Conservation (phyloP, 306 rosid genomes). For the Medicago truncatula region MtrunA17r5.0-ANR NC_053044.1:27762501-27763000, state of each 20-base stretch:
- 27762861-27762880: constrained; percentile 31
- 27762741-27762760: constrained; percentile 11
- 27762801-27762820: constrained; percentile 25
- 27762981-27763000: no score
- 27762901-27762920: no score
- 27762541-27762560: constrained; percentile 31
- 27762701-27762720: constrained; percentile 61
- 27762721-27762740: constrained; percentile 40
- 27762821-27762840: background rate
- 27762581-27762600: constrained; percentile 23
- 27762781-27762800: constrained; percentile 37
- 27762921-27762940: no score
- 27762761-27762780: constrained; percentile 45
- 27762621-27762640: constrained; percentile 39
- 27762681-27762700: constrained; percentile 54
- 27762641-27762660: constrained; percentile 59
- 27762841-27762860: background rate
- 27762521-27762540: constrained; percentile 42
- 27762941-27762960: no score
- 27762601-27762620: constrained; percentile 39
- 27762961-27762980: no score
- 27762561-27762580: constrained; percentile 39
- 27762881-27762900: constrained; percentile 26
- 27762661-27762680: constrained; percentile 53
- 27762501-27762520: constrained; percentile 8